These are phyloP conservation scores for Exophiala mesophila DNA, from an alignment of 2,329 filamentous ascomycete genomes.

Conservation along the genomic window DNA sequence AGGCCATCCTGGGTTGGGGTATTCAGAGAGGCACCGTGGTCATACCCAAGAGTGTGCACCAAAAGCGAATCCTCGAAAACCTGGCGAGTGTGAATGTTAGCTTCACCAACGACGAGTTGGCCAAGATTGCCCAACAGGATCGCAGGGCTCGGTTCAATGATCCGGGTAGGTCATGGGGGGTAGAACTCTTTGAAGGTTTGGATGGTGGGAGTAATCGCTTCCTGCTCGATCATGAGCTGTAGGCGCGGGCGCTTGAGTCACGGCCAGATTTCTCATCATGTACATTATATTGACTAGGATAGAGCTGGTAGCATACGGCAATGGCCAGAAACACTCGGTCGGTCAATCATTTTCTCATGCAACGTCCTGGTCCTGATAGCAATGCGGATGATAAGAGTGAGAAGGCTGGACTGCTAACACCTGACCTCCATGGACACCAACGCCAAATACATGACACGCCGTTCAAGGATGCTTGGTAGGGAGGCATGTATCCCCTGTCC, in stretches of 20 bases:
- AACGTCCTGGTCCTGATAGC: too few relatives aligned
- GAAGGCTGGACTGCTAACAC: too few relatives aligned
- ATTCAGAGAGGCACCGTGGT: conserved; percentile 44
- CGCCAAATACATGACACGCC: background rate
- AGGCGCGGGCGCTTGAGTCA: background rate
- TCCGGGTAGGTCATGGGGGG: conserved; percentile 38
- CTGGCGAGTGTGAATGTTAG: conserved; percentile 28
- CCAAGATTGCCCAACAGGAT: conserved; percentile 30
- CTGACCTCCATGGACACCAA: background rate
- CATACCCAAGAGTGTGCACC: conserved; percentile 49
- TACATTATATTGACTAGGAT: background rate
- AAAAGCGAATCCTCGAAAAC: conserved; percentile 43
- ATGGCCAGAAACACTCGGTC: too few relatives aligned
- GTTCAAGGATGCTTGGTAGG: background rate
- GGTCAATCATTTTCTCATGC: too few relatives aligned
- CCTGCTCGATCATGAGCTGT: conserved; percentile 6
- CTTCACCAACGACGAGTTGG: conserved; percentile 22
- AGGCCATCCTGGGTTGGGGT: conserved; percentile 47
- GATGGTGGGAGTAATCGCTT: conserved; percentile 29
- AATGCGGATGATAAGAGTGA: too few relatives aligned
- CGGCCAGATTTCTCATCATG: background rate
- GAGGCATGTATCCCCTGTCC: too few relatives aligned
- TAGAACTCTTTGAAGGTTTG: conserved; percentile 40
- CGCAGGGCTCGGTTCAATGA: conserved; percentile 39
- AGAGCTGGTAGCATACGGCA: too few relatives aligned